Conservation (phyloP, 2,329 filamentous ascomycete species). For the Penicillium expansum region DNA sequence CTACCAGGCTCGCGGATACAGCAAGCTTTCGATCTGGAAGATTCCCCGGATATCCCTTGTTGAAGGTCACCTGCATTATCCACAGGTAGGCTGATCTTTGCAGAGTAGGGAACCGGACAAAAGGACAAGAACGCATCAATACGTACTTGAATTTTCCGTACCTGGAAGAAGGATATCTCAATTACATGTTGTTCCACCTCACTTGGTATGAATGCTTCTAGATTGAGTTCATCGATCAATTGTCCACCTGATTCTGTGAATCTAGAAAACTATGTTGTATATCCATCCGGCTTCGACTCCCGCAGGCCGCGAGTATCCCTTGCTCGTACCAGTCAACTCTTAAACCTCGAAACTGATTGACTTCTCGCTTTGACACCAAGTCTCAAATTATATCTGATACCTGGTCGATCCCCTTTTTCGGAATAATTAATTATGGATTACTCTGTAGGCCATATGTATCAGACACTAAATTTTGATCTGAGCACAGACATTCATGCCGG, state of each 20-base stretch:
- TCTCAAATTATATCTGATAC: background rate
- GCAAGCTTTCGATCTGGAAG: constrained; percentile 13
- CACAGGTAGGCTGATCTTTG: background rate
- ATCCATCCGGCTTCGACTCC: constrained; percentile 13
- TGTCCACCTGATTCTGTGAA: constrained; percentile 19
- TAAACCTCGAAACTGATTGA: background rate
- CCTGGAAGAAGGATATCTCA: background rate
- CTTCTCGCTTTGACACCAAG: constrained; percentile 2
- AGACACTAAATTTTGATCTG: constrained; percentile 8
- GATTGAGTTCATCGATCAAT: constrained; percentile 15
- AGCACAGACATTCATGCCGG: constrained; percentile 9
- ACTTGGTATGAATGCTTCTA: constrained; percentile 14
- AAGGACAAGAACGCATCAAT: background rate
- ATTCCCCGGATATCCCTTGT: constrained; percentile 14
- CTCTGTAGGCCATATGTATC: background rate
- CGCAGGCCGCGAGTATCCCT: constrained; percentile 20
- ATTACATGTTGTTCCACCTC: background rate
- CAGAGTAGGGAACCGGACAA: constrained; percentile 1
- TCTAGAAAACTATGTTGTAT: constrained; percentile 19
- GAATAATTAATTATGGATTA: background rate
- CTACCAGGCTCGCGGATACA: constrained; percentile 5
- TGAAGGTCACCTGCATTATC: constrained; percentile 6
- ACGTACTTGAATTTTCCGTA: background rate
- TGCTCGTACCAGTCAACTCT: constrained; percentile 16
- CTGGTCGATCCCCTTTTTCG: background rate